These are phyloP conservation scores for Globisporangium echinulatum DNA, from an alignment of 352 stramenopile species.

Conservation along the genomic window DNA sequence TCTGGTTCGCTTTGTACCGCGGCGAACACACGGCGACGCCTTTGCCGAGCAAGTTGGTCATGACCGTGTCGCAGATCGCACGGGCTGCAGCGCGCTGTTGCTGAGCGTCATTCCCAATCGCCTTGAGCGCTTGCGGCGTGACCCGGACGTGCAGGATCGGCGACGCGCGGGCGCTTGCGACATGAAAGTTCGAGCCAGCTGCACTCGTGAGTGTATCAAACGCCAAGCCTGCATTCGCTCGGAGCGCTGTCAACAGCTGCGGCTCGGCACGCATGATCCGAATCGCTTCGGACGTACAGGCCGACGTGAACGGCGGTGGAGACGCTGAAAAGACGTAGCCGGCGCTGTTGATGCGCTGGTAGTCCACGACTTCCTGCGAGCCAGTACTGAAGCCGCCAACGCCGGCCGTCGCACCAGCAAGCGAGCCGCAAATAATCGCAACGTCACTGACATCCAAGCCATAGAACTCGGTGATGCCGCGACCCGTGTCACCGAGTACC, in stretches of 20 bases:
- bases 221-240: constrained; percentile 53
- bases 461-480: constrained; percentile 83
- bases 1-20: constrained; percentile 64
- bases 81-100: constrained; percentile 48
- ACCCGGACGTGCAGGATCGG: constrained; percentile 69
- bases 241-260: constrained; percentile 60
- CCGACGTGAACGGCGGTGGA: constrained; percentile 93
- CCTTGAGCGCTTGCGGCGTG: constrained; percentile 29
- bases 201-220: constrained; percentile 41
- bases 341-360: constrained; percentile 96
- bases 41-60: constrained; percentile 51
- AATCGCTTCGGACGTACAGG: constrained; percentile 83
- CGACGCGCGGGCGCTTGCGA: constrained; percentile 61
- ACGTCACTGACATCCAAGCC: constrained; percentile 69
- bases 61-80: constrained; percentile 58
- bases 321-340: constrained; percentile 99
- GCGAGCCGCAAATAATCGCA: constrained; percentile 93
- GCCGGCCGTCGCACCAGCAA: constrained; percentile 90
- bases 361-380: constrained; percentile 95
- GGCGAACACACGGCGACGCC: constrained; percentile 69
- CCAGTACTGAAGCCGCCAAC: constrained; percentile 97
- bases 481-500: constrained; percentile 88
- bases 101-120: constrained; percentile 33
- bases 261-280: constrained; percentile 78
- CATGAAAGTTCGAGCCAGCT: constrained; percentile 29